Evolutionary conservation across 2,329 filamentous ascomycete genomes (phyloP).

Genomic region (Ophiostoma ulmi): DNA sequence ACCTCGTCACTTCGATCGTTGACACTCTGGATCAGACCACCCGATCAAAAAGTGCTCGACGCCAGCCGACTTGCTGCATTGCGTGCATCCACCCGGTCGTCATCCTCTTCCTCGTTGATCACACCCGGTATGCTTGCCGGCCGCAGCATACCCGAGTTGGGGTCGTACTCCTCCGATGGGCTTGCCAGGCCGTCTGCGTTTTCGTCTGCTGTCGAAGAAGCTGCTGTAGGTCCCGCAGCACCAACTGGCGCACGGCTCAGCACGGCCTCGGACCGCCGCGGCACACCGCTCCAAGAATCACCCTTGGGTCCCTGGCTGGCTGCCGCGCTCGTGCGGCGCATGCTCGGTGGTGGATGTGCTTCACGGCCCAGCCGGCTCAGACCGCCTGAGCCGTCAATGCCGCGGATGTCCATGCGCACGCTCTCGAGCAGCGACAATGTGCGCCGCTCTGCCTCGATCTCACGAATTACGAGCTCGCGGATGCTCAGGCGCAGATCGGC

Average conservation of each 20-base stretch:
- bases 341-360: constrained; percentile 67
- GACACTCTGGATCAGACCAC: not conserved
- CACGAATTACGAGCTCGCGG: constrained; percentile 85
- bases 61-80: constrained; percentile 93
- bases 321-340: constrained; percentile 69
- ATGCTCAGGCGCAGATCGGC: constrained; percentile 78
- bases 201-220: constrained; percentile 21
- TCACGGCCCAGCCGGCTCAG: constrained; percentile 86
- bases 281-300: constrained; percentile 96
- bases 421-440: constrained; percentile 89
- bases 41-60: constrained; percentile 74
- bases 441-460: constrained; percentile 92
- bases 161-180: constrained; percentile 40
- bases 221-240: constrained; percentile 27
- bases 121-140: constrained; percentile 50
- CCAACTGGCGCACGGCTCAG: constrained; percentile 50
- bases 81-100: constrained; percentile 88
- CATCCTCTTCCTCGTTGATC: constrained; percentile 71
- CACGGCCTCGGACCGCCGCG: constrained; percentile 68
- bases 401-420: constrained; percentile 85
- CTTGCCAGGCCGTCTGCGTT: constrained; percentile 29
- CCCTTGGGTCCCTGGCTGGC: constrained; percentile 93
- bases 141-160: constrained; percentile 31
- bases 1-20: not conserved
- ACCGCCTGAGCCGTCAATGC: constrained; percentile 86